phyloP scores from a whole-genome alignment of 1,139 yeast species.

The Saccharomycopsis phalli region DNA sequence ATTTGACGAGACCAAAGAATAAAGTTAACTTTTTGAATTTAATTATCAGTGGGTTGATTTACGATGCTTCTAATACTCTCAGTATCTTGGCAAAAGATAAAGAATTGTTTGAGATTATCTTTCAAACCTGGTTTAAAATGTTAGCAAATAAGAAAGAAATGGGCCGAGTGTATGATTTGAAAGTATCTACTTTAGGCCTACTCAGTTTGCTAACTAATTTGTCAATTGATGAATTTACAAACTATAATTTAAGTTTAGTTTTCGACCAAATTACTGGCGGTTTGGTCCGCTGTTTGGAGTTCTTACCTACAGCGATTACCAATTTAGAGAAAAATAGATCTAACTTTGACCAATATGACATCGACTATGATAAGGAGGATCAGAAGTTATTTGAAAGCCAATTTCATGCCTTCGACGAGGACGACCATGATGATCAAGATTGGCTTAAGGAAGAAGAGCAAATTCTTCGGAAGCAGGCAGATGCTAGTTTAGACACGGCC shows the following conservation, averaged over 20 bases:
- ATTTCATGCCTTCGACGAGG: constrained; percentile 31
- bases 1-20: not conserved
- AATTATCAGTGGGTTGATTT: constrained; percentile 56
- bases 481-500: not conserved
- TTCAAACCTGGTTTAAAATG: constrained; percentile 59
- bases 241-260: constrained; percentile 24
- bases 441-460: constrained; percentile 15
- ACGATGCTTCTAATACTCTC: constrained; percentile 51
- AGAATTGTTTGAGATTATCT: constrained; percentile 41
- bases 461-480: constrained; percentile 1
- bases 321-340: constrained; percentile 55
- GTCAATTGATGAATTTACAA: constrained; percentile 25
- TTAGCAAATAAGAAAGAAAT: constrained; percentile 36
- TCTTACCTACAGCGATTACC: constrained; percentile 63
- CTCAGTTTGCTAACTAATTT: constrained; percentile 38
- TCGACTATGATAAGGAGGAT: constrained; percentile 21
- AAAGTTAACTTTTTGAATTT: constrained; percentile 51
- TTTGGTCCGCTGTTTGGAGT: constrained; percentile 42
- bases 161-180: constrained; percentile 75
- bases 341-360: constrained; percentile 32
- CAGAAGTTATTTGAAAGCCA: constrained; percentile 30
- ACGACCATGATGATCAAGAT: constrained; percentile 25
- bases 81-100: constrained; percentile 37
- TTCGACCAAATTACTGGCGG: constrained; percentile 35
- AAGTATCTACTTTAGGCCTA: constrained; percentile 62